Base-by-base conservation (phyloP, 192 early-diverging fungal species). In the Gamsiella multidivaricata region DNA sequence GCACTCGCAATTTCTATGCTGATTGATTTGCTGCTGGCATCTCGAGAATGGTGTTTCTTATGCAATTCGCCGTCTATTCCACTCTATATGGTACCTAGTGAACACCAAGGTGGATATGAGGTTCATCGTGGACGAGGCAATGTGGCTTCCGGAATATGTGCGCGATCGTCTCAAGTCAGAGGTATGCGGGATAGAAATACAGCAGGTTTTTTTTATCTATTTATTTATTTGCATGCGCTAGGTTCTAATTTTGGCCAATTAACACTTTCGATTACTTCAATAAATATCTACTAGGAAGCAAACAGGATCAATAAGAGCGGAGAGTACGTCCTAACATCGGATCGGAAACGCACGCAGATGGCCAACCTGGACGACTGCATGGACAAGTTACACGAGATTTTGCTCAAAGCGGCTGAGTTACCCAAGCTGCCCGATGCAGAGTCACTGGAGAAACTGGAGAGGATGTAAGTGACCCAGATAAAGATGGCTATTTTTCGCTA, bases 81-180 rank as follows among this genome's bases (percentile, higher is more conserved):
- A 28, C 39, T 69, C 0, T 31, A 39, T 28, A 36, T 32, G 9
- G 32, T 0, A 7, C 25, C 12, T 56, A 92, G 91, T 95, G 22
- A 94, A 90, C 66, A 92, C 93, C 43, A 95, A 97, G 80, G 93
- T 92, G 14, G 90, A 91, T 61, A 86, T 97, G 86, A 85, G 92
- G 43, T 88, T 97, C 59, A 32, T 80, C 9, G 70, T 95, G 29
- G 83, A 84, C 34, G 70, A 89, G 20, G 91, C 90, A 9, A 52
- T 65, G 29, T 94, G 93, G 93, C 81, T 97, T 25, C 95, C 94
- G 7, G 84, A 80, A 54, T 90, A 90, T 42, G 90, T 93, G 7
- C 86, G 87, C 33, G 74, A 78, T 51, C 85, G 85, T 33, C 37
- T 96, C 36, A 71, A 73, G 22, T 73, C 87, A 41, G 65, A 87